Base-by-base conservation (phyloP, 2,329 filamentous ascomycete species). In the Pseudogymnoascus sp. region DNA sequence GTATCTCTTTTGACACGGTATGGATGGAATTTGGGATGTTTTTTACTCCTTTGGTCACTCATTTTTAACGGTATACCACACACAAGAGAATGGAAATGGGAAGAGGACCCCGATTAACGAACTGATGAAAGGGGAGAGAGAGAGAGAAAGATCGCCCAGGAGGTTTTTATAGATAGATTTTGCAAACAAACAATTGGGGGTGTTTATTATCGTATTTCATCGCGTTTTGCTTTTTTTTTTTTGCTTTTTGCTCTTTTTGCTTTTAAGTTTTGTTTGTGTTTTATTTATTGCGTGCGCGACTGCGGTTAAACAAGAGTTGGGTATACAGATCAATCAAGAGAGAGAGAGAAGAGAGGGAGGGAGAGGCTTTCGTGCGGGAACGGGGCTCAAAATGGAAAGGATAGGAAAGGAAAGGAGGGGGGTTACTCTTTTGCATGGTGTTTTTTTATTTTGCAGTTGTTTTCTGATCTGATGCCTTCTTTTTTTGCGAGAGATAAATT, bases 61-160 rank as follows among this genome's bases (percentile, higher is more conserved):
- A 12, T 55, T 55, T 55, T 55, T 55, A 33, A 33, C 48, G 48
- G 48, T 55, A 55, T 55, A 55, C 48, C n/a, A 55, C 29, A 55
- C 21, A 45, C n/a, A 18, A 18, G 1, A 55, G 48, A 55, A 33
- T 18, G 48, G 48, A 52, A 52, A 27, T 33, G 31, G 45, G 27
- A n/a, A n/a, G n/a, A n/a, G n/a, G n/a, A n/a, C n/a, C n/a, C n/a
- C n/a, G n/a, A n/a, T 55, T 55, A 55, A 55, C 48, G 48, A 55
- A 18, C 48, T 55, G 48, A 55, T 55, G 48, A 55, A 55, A 29
- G 29, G 48, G 18, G 18, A 18, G 18, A 18, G 18, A 18, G 18
- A 18, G 18, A 18, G 18, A 18, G 18, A 18, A 2, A 55, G 48
- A 55, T 55, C 29, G 48, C n/a, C 21, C 31, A 15, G 48, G 48